Base-by-base conservation (phyloP, 371 early-diverging fungal genomes). In the Mortierella sp. region DNA sequence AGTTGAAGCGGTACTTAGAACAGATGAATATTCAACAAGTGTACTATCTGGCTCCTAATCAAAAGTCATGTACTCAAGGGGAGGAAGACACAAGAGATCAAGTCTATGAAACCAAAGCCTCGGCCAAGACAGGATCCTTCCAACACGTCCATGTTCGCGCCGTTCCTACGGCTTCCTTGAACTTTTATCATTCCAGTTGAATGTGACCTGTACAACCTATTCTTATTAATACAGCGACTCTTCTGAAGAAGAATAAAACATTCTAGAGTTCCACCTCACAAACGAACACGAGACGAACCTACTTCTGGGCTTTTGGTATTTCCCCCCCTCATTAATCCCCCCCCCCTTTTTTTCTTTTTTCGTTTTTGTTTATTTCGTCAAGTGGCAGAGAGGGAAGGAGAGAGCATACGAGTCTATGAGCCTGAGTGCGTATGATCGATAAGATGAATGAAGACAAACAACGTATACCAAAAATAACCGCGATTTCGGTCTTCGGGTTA, bases 81-180 rank as follows among this genome's bases (percentile, higher is more conserved):
- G 28, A 11, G 14, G 14, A 3, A 16, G 60, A 60, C 13, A 26
- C 14, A 60, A 24, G 54, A 21, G 60, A 73, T 45, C 60, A 47
- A 28, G 38, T 50, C 1, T 77, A 74, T 26, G 11, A 71, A 0
- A 77, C 77, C 2, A 44, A 63, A 58, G 77, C 84, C 24, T 45
- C 60, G 7, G 19, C 21, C 9, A 79, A 63, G 48, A 81, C 81
- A 0, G 75, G 74, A n/a, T 85, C 85, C 38, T 85, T 85, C 63
- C 81, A 79, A 42, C 82, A 81, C 58, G 85, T 85, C 45, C 80
- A 80, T 47, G 78, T 84, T 60, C 75, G 78, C 38, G 80, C 84
- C 14, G 73, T 80, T 52, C 80, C 80, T 13, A 28, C 79, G 9
- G 55, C 74, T 6, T 73, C 74, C 1, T 73, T 83, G 65, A 54